Evolutionary conservation across 768 basidiomycete genomes (phyloP), one percentile per base, ranked within the genome.

Genomic region (Leccinum subtestaceum): DNA sequence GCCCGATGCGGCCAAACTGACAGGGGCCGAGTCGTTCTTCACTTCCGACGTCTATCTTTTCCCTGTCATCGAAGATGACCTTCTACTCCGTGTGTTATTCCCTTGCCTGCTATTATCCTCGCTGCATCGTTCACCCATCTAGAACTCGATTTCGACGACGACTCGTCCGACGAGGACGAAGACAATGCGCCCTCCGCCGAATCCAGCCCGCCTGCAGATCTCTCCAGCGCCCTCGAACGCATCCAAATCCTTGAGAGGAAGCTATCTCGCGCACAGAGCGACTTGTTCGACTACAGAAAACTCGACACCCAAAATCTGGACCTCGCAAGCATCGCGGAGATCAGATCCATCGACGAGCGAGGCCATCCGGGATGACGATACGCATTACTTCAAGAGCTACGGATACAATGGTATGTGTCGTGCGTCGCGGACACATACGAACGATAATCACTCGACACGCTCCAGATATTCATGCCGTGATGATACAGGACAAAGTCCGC

Each of bases 401-500:
- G 89, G 81, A 25, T 86, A 85, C 61, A 95, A 95, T 61, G 95
- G 95, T 93, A 52, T 7, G 75, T 13, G 12, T 32, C 17, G 10
- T n/a, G 10, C n/a, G 23, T 21, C 5, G 17, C 32, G 11, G 25
- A 12, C 38, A 34, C 15, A 11, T 31, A 5, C 11, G 12, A 25
- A 25, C 36, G 46, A 51, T 21, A 11, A 23, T 46, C 50, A 40
- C 2, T 23, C 13, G 2, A 2, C 19, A 17, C 9, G 5, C 27
- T 32, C 40, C 50, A 95, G 93, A 97, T 63, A 95, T 97, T 52
- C 96, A 98, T 70, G 91, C 94, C 31, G 84, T 93, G 60, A 98
- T 98, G 96, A 90, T 98, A 58, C 89, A 93, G 68, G 96, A 98
- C 70, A 89, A 89, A 78, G 91, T 95, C 51, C 84, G 96, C 55